phyloP scores from a whole-genome alignment of 176 grass and related monocot species.

The Phyllostachys edulis region DNA sequence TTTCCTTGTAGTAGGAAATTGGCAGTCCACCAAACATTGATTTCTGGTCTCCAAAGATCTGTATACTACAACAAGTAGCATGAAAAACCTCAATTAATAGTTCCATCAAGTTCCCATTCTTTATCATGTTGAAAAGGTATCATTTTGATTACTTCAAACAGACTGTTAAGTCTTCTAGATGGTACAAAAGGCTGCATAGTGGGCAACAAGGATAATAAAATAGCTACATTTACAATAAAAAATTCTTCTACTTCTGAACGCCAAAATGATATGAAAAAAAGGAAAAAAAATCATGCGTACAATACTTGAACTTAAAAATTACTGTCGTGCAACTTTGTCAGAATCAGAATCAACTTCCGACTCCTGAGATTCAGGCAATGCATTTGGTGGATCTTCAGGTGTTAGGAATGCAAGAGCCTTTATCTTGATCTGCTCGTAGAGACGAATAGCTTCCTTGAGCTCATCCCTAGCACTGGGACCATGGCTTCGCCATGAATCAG shows the following conservation, averaged over 20 bases:
- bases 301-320: background rate
- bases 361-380: conserved; percentile 25
- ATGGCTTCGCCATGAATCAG: conserved; percentile 83
- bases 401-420: conserved; percentile 49
- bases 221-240: background rate
- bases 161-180: background rate
- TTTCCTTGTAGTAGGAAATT: background rate
- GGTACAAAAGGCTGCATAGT: background rate
- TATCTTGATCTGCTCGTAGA: conserved; percentile 64
- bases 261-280: background rate
- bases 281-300: background rate
- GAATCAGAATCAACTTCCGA: conserved; percentile 36
- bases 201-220: background rate
- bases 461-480: conserved; percentile 61
- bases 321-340: conserved; percentile 37
- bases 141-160: background rate
- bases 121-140: background rate
- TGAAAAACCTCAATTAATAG: background rate
- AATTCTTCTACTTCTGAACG: conserved; percentile 1
- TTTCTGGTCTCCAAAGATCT: conserved; percentile 5
- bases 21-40: conserved; percentile 40
- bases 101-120: background rate
- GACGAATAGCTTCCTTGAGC: conserved; percentile 63
- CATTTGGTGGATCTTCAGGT: conserved; percentile 29
- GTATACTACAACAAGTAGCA: background rate